Percentiles rank a stretch among this genome's conserved stretches.
phyloP scores from a whole-genome alignment of 2,329 filamentous ascomycete genomes.

The Aspergillus hiratsukae region DNA sequence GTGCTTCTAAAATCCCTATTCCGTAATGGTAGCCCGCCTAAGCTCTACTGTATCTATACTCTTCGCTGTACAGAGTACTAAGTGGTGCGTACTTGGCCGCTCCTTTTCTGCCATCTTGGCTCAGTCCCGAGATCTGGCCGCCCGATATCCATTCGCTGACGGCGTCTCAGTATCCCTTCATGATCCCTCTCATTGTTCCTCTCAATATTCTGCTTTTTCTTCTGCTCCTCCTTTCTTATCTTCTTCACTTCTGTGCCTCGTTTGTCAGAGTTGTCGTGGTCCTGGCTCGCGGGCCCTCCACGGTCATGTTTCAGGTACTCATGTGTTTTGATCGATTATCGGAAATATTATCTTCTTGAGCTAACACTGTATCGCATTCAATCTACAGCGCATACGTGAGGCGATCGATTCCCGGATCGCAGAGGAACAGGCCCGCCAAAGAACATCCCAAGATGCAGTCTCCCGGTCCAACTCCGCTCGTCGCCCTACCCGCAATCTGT shows the following conservation, averaged over 20 bases:
- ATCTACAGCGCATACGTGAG: constrained; percentile 67
- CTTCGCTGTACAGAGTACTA: too few relatives aligned
- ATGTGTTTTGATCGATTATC: not conserved
- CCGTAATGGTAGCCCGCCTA: not conserved
- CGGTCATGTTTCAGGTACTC: constrained; percentile 31
- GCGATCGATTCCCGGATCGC: constrained; percentile 83
- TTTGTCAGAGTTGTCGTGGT: constrained; percentile 12
- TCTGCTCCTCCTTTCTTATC: constrained; percentile 6
- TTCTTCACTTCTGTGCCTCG: constrained; percentile 10
- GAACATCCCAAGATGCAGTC: constrained; percentile 42
- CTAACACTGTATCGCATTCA: not conserved
- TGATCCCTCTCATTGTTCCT: constrained; percentile 8
- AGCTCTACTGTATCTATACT: too few relatives aligned
- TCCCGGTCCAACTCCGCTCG: constrained; percentile 43
- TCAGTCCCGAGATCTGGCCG: constrained; percentile 16
- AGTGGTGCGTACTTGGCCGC: too few relatives aligned
- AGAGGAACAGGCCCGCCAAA: constrained; percentile 82
- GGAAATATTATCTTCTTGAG: constrained; percentile 2
- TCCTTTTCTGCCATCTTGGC: constrained; percentile 11
- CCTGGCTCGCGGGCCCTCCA: constrained; percentile 18
- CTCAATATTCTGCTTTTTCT: constrained; percentile 8
- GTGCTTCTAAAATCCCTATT: not conserved
- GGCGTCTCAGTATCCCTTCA: not conserved
- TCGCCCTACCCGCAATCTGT: constrained; percentile 30
- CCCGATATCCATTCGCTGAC: constrained; percentile 12